Evolutionary conservation across 768 basidiomycete genomes (phyloP), one percentile per base, ranked within the genome.

Genomic region (Clathrus columnatus): DNA sequence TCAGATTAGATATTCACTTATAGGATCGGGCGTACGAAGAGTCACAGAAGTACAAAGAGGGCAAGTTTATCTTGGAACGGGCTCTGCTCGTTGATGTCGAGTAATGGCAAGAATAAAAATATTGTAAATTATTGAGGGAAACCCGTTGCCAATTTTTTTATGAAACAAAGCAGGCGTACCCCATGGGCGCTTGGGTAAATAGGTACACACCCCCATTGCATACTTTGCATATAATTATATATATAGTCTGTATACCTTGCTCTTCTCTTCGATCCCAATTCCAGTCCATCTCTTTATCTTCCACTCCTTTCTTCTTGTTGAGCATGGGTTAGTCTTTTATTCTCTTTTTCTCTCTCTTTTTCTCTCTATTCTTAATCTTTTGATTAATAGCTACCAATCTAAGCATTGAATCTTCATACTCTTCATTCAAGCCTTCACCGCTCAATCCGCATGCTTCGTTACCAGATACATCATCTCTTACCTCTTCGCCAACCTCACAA

Each of bases 1-100:
- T 54, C 17, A 7, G n/a, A n/a, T n/a, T n/a, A 32, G 32, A 28
- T 52, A 44, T 11, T 50, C 50, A 18, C 50, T 48, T n/a, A 46
- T 64, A 96, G 95, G 95, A 96, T 69, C 82, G 82, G 55, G 95
- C 95, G 16, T 96, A 84, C 66, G 94, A 97, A 65, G 66, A 76
- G 10, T 78, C 83, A 7, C 94, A 99, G 79, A 91, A 87, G 70
- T 99, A 98, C 78, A 99, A 99, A 68, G 95, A 99, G 74, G 92
- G 93, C 67, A 93, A 93, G 75, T 96, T 82, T 70, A 98, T 99
- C 68, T 87, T 99, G 60, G 95, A 99, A 72, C 85, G 91, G 64
- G 89, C 88, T 67, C 77, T 91, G 64, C 85, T 91, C 64, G 78
- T 84, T 62, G 89, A 92, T 64, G 89, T 92, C 53, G 86, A 91